Evolutionary conservation across 805 yeast species (phyloP).

Genomic region (Yamadazyma sp.): DNA sequence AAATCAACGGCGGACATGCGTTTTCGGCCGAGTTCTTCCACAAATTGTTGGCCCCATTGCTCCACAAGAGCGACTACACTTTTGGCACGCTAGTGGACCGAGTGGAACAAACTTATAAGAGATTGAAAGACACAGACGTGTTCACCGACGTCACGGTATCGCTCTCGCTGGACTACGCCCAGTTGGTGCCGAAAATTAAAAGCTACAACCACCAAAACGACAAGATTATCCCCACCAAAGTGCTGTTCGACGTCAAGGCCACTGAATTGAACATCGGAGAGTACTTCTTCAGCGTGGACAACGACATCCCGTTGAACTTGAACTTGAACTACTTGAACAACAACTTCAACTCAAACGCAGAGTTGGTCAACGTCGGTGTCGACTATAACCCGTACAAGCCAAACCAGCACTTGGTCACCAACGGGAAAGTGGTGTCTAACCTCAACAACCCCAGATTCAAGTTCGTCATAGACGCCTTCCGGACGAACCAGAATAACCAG

Average conservation of each 20-base stretch:
- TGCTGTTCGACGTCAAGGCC: constrained; percentile 41
- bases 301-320: constrained; percentile 38
- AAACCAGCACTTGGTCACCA: constrained; percentile 46
- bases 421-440: constrained; percentile 43
- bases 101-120: constrained; percentile 31
- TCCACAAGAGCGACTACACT: constrained; percentile 42
- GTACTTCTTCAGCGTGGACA: constrained; percentile 35
- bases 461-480: constrained; percentile 30
- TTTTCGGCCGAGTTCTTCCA: constrained; percentile 47
- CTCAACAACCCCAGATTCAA: constrained; percentile 48
- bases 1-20: constrained; percentile 43
- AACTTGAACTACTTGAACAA: constrained; percentile 41
- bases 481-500: constrained; percentile 29
- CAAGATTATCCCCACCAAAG: constrained; percentile 46
- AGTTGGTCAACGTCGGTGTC: constrained; percentile 50
- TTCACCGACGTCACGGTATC: constrained; percentile 41
- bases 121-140: constrained; percentile 44
- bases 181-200: constrained; percentile 24
- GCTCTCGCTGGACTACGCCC: constrained; percentile 41
- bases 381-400: constrained; percentile 54
- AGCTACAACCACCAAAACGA: constrained; percentile 31
- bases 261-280: constrained; percentile 36
- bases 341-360: constrained; percentile 50
- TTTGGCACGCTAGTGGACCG: constrained; percentile 39
- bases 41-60: constrained; percentile 45